phyloP scores from a whole-genome alignment of 371 early-diverging fungal species.

The Basidiobolus meristosporus region DNA sequence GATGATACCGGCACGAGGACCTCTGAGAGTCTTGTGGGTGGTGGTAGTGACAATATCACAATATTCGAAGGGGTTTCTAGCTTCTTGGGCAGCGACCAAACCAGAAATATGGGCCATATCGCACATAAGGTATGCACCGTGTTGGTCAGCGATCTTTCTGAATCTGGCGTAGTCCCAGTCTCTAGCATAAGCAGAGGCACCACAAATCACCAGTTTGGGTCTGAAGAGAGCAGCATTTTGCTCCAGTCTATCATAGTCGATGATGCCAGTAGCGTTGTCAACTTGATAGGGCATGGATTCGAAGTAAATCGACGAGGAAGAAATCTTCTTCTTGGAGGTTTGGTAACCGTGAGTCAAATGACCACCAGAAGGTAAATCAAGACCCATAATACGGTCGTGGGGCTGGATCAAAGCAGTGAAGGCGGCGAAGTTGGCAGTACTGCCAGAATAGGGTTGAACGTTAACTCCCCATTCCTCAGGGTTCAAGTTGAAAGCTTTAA shows the following conservation, averaged over 20 bases:
- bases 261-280: slow-evolving; percentile 63
- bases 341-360: slow-evolving; percentile 99
- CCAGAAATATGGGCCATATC: slow-evolving; percentile 99
- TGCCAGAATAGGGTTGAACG: slow-evolving; percentile 96
- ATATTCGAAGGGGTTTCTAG: slow-evolving; percentile 84
- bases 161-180: slow-evolving; percentile 95
- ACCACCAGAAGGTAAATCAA: slow-evolving; percentile 97
- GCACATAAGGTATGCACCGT: slow-evolving; percentile 86
- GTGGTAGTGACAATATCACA: slow-evolving; percentile 99
- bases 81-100: slow-evolving; percentile 76
- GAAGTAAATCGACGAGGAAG: slow-evolving; percentile 93
- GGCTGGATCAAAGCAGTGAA: slow-evolving; percentile 90
- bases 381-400: slow-evolving; percentile 96
- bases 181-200: slow-evolving; percentile 94
- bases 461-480: slow-evolving; percentile 97
- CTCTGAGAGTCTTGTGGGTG: slow-evolving; percentile 99
- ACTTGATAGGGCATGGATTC: slow-evolving; percentile 96
- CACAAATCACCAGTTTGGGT: slow-evolving; percentile 95
- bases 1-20: slow-evolving; percentile 97
- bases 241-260: slow-evolving; percentile 91
- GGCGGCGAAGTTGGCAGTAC: slow-evolving; percentile 97
- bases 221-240: slow-evolving; percentile 82
- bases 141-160: slow-evolving; percentile 81
- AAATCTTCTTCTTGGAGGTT: slow-evolving; percentile 98
- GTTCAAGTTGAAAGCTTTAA: slow-evolving; percentile 83